Evolutionary conservation across 768 basidiomycete genomes (phyloP).

Genomic region (Leucosporidium yakuticum): DNA sequence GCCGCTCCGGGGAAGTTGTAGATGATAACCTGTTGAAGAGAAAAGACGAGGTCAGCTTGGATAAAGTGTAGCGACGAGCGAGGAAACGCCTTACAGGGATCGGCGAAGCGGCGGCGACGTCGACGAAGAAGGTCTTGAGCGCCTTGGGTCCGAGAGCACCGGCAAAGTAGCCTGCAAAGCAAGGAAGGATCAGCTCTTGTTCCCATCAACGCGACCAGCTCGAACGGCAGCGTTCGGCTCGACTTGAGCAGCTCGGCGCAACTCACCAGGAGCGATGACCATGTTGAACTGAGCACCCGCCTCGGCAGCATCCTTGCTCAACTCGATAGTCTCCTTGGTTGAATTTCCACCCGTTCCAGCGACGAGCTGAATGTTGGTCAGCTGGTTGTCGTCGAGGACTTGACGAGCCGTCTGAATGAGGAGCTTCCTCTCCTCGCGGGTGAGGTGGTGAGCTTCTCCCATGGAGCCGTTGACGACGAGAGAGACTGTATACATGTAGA

Average conservation of each 20-base stretch:
- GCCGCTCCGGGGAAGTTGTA: conserved; percentile 56
- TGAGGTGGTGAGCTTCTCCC: conserved; percentile 65
- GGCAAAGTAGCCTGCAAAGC: conserved; percentile 48
- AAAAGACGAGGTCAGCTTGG: conserved; percentile 50
- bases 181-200: conserved; percentile 3
- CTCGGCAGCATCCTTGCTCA: conserved; percentile 67
- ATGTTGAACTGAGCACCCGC: conserved; percentile 83
- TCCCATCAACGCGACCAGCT: conserved; percentile 59
- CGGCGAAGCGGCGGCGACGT: conserved; percentile 52
- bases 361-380: conserved; percentile 61
- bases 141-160: conserved; percentile 51
- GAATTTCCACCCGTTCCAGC: conserved; percentile 81
- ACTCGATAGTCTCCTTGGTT: conserved; percentile 63
- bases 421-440: conserved; percentile 59
- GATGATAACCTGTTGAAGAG: conserved; percentile 49
- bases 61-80: conserved; percentile 67
- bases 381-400: conserved; percentile 67
- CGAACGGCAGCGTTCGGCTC: conserved; percentile 74
- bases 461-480: conserved; percentile 73
- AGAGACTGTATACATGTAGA: conserved; percentile 55
- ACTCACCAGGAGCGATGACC: conserved; percentile 60
- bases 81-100: conserved; percentile 67
- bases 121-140: conserved; percentile 40
- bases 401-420: conserved; percentile 59
- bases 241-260: conserved; percentile 33